A percentile compares a stretch with the other conserved stretches of the same genome.
Conservation (phyloP, 176 grass and related monocot genomes). For the Calamus simplicifolius region DNA sequence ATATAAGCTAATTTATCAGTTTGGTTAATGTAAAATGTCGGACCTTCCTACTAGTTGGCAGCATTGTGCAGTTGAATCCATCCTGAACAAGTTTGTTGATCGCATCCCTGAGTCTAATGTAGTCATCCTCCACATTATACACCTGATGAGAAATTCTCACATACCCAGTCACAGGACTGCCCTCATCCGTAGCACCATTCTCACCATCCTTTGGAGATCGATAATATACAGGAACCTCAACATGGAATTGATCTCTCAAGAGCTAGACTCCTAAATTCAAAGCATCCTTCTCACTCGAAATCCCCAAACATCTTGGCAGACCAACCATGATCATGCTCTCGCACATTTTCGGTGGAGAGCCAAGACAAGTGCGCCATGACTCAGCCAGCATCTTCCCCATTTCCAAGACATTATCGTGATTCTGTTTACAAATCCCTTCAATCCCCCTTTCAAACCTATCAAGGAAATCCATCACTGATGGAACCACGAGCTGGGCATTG, state of each 20-base stretch:
- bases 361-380: constrained; percentile 83
- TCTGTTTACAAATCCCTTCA: constrained; percentile 54
- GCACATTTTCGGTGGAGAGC: constrained; percentile 63
- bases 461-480: constrained; percentile 69
- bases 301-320: constrained; percentile 46
- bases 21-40: too few species aligned
- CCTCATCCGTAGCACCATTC: constrained; percentile 28
- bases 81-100: constrained; percentile 77
- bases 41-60: constrained; percentile 13
- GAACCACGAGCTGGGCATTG: constrained; percentile 73
- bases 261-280: constrained; percentile 56
- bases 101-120: constrained; percentile 65
- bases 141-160: constrained; percentile 86
- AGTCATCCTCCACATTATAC: constrained; percentile 86
- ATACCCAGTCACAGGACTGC: constrained; percentile 51
- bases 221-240: constrained; percentile 90
- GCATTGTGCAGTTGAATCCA: constrained; percentile 64
- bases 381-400: constrained; percentile 86
- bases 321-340: constrained; percentile 95
- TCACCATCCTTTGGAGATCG: constrained; percentile 44
- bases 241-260: constrained; percentile 71
- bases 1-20: too few species aligned
- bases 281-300: constrained; percentile 56
- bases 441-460: constrained; percentile 86
- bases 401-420: constrained; percentile 83